Conservation (phyloP, 2,329 filamentous ascomycete genomes). For the Sporothrix brasiliensis region DNA sequence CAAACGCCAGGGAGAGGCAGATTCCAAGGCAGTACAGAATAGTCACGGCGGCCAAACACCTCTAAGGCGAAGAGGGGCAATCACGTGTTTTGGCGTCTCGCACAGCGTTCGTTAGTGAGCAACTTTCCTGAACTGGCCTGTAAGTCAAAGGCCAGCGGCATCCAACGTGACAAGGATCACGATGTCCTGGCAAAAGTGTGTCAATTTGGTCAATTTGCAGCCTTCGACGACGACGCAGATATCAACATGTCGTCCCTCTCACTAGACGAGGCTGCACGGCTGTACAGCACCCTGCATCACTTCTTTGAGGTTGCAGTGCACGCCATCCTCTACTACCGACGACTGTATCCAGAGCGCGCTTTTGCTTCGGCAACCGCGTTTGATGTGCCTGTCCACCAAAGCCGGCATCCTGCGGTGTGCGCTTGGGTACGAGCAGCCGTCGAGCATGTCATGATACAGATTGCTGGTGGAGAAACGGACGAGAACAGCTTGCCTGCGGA, state of each 20-base stretch:
- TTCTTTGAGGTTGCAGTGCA: constrained; percentile 85
- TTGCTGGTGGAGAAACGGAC: constrained; percentile 52
- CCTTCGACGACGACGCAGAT: not conserved
- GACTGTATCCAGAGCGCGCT: constrained; percentile 74
- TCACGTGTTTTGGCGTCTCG: constrained; percentile 33
- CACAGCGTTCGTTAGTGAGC: not conserved
- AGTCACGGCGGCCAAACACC: not conserved
- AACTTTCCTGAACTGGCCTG: constrained; percentile 10
- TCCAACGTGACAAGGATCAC: constrained; percentile 8
- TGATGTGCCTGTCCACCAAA: constrained; percentile 82
- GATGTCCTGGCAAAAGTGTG: too few species aligned
- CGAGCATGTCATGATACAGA: constrained; percentile 68
- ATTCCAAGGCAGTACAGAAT: not conserved
- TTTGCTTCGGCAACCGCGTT: constrained; percentile 81
- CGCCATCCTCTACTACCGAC: constrained; percentile 80
- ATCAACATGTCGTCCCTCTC: constrained; percentile 22
- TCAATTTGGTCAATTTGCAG: too few species aligned
- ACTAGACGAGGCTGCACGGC: constrained; percentile 49
- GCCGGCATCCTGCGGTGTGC: constrained; percentile 82
- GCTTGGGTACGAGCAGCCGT: constrained; percentile 83
- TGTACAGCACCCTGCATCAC: constrained; percentile 71
- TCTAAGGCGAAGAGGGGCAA: constrained; percentile 20
- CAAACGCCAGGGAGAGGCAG: not conserved
- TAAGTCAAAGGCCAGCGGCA: constrained; percentile 6
- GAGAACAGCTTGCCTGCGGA: not conserved